Evolutionary conservation across 1,139 yeast species (phyloP), one percentile per base, ranked within the genome.

Genomic region (Saccharomyces hybrid): DNA sequence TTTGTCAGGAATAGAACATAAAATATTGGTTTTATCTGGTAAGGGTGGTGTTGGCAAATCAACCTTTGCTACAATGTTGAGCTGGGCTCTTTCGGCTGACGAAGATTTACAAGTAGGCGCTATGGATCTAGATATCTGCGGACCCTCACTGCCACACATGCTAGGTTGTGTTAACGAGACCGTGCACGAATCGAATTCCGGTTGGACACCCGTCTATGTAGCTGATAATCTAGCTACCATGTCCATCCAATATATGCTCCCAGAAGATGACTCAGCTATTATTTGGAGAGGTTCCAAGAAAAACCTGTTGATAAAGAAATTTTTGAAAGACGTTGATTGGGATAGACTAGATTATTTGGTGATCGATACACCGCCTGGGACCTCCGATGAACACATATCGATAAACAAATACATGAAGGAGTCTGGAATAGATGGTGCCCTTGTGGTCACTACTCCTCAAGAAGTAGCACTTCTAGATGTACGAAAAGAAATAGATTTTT

Each of bases 41-140:
- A 93, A 93, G 72, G 99, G 99, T 16, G 99, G 99, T 14, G 99
- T 93, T 1, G 99, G 99, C 0, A 93, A 93, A 69, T 88, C 96
- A 1, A 95, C 99, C 0, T 91, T 93, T 68, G 88, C 98, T 0
- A 82, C 96, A 9, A 88, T 93, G 95, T 77, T 93, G 26, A 83
- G 96, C 14, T 93, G 98, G 96, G 97, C 97, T 0, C 73, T 93
- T 46, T 95, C 98, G 1, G 86, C 95, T 0, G 96, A 91, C 68
- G 88, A 85, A 57, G 87, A 83, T 50, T 62, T 85, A 28, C 97
- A 93, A 68, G 86, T 93, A 8, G 99, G 98, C 1, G 93, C 96
- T 46, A 88, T 93, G 95, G 99, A 95, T 71, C 74, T 93, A 57
- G 99, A 93, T 73, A 90, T 93, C 38, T 93, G 99, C 71, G 99